phyloP scores from a whole-genome alignment of 495 filamentous ascomycete species.

The Cairneyella variabilis region DNA sequence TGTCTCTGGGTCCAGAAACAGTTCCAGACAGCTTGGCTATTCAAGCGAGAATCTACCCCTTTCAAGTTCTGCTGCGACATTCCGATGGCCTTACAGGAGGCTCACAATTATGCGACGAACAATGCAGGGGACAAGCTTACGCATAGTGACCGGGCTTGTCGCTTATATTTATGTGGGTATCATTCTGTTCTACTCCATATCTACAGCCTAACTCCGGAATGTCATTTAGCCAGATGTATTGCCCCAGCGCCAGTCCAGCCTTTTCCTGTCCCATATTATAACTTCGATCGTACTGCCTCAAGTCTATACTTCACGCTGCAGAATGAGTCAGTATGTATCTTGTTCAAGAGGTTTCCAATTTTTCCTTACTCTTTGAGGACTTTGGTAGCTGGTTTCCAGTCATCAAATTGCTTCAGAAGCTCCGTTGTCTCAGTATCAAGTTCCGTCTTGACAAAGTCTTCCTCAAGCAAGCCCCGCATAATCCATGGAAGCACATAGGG shows the following conservation, averaged over 20 bases:
- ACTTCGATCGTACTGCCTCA: constrained; percentile 84
- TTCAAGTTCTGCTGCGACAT: too few species aligned
- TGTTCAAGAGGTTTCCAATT: too few species aligned
- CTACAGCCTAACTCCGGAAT: constrained; percentile 14
- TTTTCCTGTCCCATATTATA: constrained; percentile 41
- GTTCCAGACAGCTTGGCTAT: too few species aligned
- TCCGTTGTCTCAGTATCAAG: constrained; percentile 71
- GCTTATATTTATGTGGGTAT: constrained; percentile 13
- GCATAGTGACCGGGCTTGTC: too few species aligned
- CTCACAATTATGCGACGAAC: too few species aligned
- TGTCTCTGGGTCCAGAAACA: too few species aligned
- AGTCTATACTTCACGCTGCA: constrained; percentile 93
- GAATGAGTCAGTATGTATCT: too few species aligned
- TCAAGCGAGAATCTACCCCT: too few species aligned
- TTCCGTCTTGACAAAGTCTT: constrained; percentile 83
- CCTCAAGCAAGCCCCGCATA: constrained; percentile 87
- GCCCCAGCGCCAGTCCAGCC: constrained; percentile 1
- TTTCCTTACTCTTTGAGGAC: constrained; percentile 91
- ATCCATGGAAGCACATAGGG: constrained; percentile 93
- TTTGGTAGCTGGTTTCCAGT: constrained; percentile 88
- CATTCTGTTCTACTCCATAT: constrained; percentile 8
- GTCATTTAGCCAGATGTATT: not conserved
- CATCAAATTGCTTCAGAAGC: constrained; percentile 82
- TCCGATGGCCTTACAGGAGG: too few species aligned
- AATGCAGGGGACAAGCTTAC: too few species aligned